Evolutionary conservation across 345 rosid genomes (phyloP), one percentile per base, ranked within the genome.

Genomic region (Jatropha curcas): DNA sequence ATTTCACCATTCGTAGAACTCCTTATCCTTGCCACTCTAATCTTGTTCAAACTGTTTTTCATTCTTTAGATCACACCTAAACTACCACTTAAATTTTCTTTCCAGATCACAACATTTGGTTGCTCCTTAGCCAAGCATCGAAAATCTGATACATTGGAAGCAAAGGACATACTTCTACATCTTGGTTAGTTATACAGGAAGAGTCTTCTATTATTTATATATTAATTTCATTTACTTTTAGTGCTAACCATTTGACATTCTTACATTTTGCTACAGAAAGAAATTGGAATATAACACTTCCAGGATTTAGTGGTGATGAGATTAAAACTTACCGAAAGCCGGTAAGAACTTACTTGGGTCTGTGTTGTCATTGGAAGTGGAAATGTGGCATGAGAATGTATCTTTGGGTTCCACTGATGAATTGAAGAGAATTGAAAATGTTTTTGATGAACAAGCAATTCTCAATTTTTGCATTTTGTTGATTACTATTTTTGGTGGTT

Each of bases 61-160:
- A 16, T 39, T 34, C 30, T 64, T 60, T 33, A 16, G 59, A 50
- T 33, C 43, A 60, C 2, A 37, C 34, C 24, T 56, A 57, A 39
- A 71, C 2, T 10, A 41, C 34, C 16, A 17, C 24, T 17, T 56
- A 52, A 37, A 25, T 37, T 53, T 58, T 57, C 30, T 67, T 68
- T 53, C 51, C 88, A 92, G 99, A 88, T 95, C 74, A 92, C 98
- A 59, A 80, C 97, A 28, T 95, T 95, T 81, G 94, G 99, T 61
- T 95, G 99, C 89, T 87, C 94, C 60, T 83, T 95, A 77, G 99
- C 99, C 60, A 95, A 92, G 83, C 99, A 92, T 85, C 82, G 98
- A 63, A 95, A 92, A 80, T 95, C 99, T 41, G 89, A 89, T 67
- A 86, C 88, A 46, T 81, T 95, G 84, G 99, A 95, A 85, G 97